Base-by-base conservation (phyloP, 2,329 filamentous ascomycete species). In the Penicillium sp. region DNA sequence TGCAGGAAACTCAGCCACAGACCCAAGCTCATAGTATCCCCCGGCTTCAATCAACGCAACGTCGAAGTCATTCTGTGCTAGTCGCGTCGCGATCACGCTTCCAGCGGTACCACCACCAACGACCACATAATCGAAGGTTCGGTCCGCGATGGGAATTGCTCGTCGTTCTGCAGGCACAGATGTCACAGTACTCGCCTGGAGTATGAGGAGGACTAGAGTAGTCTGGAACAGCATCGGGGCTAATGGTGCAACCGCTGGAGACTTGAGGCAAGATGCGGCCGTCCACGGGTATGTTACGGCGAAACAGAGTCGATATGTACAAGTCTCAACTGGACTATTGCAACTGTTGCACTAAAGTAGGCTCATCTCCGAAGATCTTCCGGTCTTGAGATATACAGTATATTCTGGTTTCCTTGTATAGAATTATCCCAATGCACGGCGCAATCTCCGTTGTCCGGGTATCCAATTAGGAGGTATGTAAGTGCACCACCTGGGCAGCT, bases 41-140 rank as follows among this genome's bases (percentile, higher is more conserved):
- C 68, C 71, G 2, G 69, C 69, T 46, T 72, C 70, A 3, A 72
- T 53, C 13, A 72, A 49, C 0, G 68, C 69, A 3, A 72, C 69
- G 8, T 52, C 57, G 22, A 64, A 59, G 3, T 48, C 46, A 4
- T 60, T 55, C 49, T 69, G 52, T 3, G 69, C 69, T 10, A 71
- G 54, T 26, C 65, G 61, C 3, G 61, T 66, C 9, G 66, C 68
- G 8, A 71, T 55, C 6, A 60, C 56, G 37, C 51, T 60, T 5
- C 70, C 70, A 5, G 61, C 61, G 0, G 67, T 69, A 7, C 66
- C 68, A 8, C 69, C 65, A 4, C 64, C 67, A 14, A 67, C 62
- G 31, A 71, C 59, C 9, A 70, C 50, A 31, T 66, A 69, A 50
- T 69, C 65, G 16, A 67, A 69, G n/a, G 52, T 56, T 10, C 34